Conservation (phyloP, 345 rosid genomes). For the Salix koriyanagi region DNA sequence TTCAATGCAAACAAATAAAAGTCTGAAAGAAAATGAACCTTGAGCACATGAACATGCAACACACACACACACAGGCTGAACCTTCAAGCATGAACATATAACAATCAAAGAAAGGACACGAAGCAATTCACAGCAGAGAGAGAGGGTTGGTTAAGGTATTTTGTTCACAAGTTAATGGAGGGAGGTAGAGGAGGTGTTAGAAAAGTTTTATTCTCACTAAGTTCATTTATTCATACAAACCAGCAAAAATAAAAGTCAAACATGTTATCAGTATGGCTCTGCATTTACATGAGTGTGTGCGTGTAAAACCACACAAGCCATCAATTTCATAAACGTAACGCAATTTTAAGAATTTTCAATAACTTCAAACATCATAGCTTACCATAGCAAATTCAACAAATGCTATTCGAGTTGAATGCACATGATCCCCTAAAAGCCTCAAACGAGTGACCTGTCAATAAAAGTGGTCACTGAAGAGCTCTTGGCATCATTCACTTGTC, state of each 20-base stretch:
- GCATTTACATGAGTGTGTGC: background rate
- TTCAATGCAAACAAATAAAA: background rate
- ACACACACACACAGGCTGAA: background rate
- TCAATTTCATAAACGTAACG: background rate
- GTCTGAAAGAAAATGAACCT: background rate
- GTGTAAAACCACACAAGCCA: background rate
- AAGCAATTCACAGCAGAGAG: background rate
- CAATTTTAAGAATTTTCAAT: background rate
- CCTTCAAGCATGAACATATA: background rate
- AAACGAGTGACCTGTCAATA: conserved; percentile 64
- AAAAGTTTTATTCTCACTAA: background rate
- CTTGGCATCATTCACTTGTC: background rate
- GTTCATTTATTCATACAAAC: background rate
- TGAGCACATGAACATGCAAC: background rate
- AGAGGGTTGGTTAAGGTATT: background rate
- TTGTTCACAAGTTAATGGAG: background rate
- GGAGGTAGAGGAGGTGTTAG: background rate
- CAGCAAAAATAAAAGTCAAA: background rate
- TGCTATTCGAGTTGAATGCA: conserved; percentile 84
- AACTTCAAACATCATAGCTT: conserved; percentile 14
- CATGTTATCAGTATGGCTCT: background rate
- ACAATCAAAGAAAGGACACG: background rate
- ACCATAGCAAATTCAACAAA: conserved; percentile 88
- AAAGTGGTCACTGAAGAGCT: background rate
- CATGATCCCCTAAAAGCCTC: conserved; percentile 79